Evolutionary conservation across 306 rosid species (phyloP), one percentile per base, ranked within the genome.

Genomic region (Fagus crenata): DNA sequence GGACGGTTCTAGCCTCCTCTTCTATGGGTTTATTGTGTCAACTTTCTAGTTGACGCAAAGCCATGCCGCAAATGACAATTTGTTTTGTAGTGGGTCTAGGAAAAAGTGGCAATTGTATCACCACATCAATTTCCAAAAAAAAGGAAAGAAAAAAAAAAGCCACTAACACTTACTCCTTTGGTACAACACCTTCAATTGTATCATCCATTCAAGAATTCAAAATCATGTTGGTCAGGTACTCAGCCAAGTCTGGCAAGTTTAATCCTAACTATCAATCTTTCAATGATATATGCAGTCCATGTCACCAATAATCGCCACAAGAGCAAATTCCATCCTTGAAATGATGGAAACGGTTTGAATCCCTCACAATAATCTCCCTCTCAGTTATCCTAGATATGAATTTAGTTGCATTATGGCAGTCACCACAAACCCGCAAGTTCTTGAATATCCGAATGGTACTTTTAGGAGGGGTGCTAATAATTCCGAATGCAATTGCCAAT

Each of bases 221-320:
- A 46, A 9, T 12, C 51, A 2, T 11, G 8, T 46, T 31, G 58
- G 58, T 17, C 58, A 53, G n/a, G 58, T 17, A 15, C 5, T 53
- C 58, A 17, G 14, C 22, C 58, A 31, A 31, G 67, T 1, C 37
- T 11, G 67, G 35, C 32, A 31, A 1, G 67, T 28, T 58, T 31
- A 28, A 58, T 58, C 64, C 64, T 0, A 31, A 31, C 14, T 3
- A 59, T 28, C 6, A 11, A 7, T 9, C 7, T 55, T 55, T 22
- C 22, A 54, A 58, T 6, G 6, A 6, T 18, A 55, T 13, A 5
- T 61, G 41, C 68, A 31, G 17, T 15, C 5, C 67, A 33, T 63
- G 70, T 87, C 90, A 87, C 90, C 90, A 87, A 75, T 81, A 84
- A 74, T 87, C 85, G 31, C 89, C 82, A 53, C 90, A 84, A 71